Conservation (phyloP, 371 early-diverging fungal genomes). For the Rhizomucor miehei region DNA sequence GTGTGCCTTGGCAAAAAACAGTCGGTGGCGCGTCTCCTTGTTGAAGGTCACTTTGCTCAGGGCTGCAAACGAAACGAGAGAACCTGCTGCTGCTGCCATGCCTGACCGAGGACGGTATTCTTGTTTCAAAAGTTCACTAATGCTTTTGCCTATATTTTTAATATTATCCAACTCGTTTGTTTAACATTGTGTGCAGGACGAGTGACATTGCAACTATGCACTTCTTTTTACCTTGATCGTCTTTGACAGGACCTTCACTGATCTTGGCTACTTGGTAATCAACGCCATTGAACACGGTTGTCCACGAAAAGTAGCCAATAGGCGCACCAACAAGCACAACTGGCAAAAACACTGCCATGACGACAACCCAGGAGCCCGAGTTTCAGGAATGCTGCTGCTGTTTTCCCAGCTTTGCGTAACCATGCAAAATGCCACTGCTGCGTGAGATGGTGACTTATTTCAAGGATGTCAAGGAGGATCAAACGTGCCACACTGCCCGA, state of each 20-base stretch:
- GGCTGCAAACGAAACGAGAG: constrained; percentile 18
- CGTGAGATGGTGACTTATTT: too few relatives aligned
- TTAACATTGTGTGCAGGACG: too few relatives aligned
- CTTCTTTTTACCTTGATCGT: neutral
- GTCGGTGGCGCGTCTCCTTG: constrained; percentile 27
- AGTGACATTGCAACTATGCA: too few relatives aligned
- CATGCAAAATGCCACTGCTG: too few relatives aligned
- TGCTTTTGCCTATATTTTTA: neutral
- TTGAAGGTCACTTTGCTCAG: constrained; percentile 28
- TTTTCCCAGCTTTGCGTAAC: too few relatives aligned
- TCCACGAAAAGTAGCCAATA: constrained; percentile 41
- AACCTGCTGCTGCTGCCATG: constrained; percentile 20
- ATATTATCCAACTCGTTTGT: too few relatives aligned
- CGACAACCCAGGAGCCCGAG: neutral
- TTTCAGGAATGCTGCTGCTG: too few relatives aligned
- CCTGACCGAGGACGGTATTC: constrained; percentile 19
- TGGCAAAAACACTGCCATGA: constrained; percentile 38
- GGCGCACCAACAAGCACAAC: constrained; percentile 34
- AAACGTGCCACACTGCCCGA: too few relatives aligned
- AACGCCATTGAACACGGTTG: constrained; percentile 26
- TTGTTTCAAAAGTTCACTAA: constrained; percentile 4
- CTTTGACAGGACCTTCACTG: constrained; percentile 2
- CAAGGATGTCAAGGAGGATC: too few relatives aligned
- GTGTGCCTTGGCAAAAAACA: constrained; percentile 41
- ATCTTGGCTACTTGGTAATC: constrained; percentile 19